Evolutionary conservation across 805 yeast genomes (phyloP).

Genomic region (Metschnikowia reukaufii): DNA sequence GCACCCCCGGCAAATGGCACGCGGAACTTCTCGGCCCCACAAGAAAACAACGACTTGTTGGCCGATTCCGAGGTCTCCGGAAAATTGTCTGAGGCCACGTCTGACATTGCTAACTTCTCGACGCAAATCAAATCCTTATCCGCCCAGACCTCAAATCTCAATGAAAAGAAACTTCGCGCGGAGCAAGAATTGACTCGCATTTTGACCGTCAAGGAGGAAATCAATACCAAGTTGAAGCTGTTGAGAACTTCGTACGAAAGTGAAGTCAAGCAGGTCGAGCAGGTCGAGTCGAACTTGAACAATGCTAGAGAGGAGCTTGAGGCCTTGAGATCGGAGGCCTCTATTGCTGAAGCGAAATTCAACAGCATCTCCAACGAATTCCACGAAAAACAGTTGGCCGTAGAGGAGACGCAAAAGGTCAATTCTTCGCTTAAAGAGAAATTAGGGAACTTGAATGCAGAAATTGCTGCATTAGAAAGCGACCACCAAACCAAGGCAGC

Average conservation of each 20-base stretch:
- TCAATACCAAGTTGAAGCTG: slow-evolving; percentile 66
- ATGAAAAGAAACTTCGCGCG: slow-evolving; percentile 70
- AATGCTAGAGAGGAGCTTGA: slow-evolving; percentile 66
- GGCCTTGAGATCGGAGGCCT: slow-evolving; percentile 65
- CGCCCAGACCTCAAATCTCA: slow-evolving; percentile 67
- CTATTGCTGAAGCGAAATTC: slow-evolving; percentile 74
- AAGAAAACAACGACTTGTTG: slow-evolving; percentile 47
- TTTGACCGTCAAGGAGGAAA: slow-evolving; percentile 63
- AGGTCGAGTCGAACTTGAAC: slow-evolving; percentile 63
- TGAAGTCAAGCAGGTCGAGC: slow-evolving; percentile 73
- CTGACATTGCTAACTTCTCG: slow-evolving; percentile 83
- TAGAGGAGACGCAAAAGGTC: slow-evolving; percentile 68
- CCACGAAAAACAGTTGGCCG: slow-evolving; percentile 55
- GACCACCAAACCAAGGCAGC: slow-evolving; percentile 52
- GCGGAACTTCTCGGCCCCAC: slow-evolving; percentile 4
- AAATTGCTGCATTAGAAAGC: slow-evolving; percentile 56
- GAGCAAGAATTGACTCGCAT: slow-evolving; percentile 75
- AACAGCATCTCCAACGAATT: slow-evolving; percentile 68
- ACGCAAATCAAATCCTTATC: slow-evolving; percentile 81
- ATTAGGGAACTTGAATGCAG: slow-evolving; percentile 65
- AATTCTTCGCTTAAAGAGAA: slow-evolving; percentile 67
- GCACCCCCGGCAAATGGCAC: not conserved
- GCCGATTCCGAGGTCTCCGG: slow-evolving; percentile 63
- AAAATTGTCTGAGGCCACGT: slow-evolving; percentile 72
- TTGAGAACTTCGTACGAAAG: slow-evolving; percentile 72